Percentiles rank a stretch among this genome's conserved stretches.
Evolutionary conservation across 306 rosid species (phyloP).

Genomic region (Glycine soja): DNA sequence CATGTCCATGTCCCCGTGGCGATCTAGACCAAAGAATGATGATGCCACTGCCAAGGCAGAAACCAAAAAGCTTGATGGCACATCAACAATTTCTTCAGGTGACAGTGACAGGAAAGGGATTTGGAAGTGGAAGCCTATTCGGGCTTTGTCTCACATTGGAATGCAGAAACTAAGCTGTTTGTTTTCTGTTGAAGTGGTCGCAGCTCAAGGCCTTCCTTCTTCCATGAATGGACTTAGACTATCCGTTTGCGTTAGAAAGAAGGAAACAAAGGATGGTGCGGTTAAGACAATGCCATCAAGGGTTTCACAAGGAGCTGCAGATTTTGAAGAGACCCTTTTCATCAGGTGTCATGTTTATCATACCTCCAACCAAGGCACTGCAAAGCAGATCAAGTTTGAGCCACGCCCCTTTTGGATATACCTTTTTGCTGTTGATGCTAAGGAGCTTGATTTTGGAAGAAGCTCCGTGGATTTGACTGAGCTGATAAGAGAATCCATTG

Average conservation of each 20-base stretch:
- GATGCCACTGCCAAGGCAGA: slow-evolving; percentile 44
- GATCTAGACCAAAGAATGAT: slow-evolving; percentile 66
- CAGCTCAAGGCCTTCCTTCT: slow-evolving; percentile 88
- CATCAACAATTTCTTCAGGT: slow-evolving; percentile 45
- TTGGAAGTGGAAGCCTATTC: slow-evolving; percentile 97
- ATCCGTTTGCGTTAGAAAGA: slow-evolving; percentile 82
- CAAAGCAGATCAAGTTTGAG: slow-evolving; percentile 74
- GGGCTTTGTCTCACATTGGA: slow-evolving; percentile 89
- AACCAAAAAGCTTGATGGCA: slow-evolving; percentile 50
- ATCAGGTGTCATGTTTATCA: slow-evolving; percentile 77
- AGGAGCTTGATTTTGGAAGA: slow-evolving; percentile 87
- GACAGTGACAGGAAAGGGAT: slow-evolving; percentile 73
- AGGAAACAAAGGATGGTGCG: slow-evolving; percentile 93
- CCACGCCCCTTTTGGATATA: slow-evolving; percentile 85
- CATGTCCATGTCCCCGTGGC: slow-evolving; percentile 93
- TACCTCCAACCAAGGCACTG: slow-evolving; percentile 50
- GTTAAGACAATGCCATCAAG: slow-evolving; percentile 96
- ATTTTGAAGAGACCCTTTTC: slow-evolving; percentile 95
- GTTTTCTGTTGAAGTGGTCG: slow-evolving; percentile 84
- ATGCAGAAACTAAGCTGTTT: slow-evolving; percentile 86
- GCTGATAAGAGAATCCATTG: slow-evolving; percentile 76
- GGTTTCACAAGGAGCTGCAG: slow-evolving; percentile 90
- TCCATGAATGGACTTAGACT: slow-evolving; percentile 94
- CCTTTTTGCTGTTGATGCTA: slow-evolving; percentile 84
- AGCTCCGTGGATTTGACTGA: slow-evolving; percentile 73